Evolutionary conservation across 257 asterid genomes (phyloP), one percentile per base, ranked within the genome.

Genomic region (Lycium barbarum): DNA sequence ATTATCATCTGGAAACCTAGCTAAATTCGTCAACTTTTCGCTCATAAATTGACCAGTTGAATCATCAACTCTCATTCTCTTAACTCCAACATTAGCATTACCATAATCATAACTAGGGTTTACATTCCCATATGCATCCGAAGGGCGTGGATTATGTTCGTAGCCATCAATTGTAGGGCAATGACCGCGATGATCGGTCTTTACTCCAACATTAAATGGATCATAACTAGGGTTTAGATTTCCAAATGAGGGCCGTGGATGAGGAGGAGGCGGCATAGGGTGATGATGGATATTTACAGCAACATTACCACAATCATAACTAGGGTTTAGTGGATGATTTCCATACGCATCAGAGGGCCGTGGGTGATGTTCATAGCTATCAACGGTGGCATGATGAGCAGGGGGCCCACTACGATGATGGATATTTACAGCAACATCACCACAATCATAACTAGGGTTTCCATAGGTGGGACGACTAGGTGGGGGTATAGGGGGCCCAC

Each of bases 41-140:
- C 84, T 74, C 83, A 55, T 33, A 71, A 79, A 63, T 1, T 78
- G 26, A 8, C 82, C 78, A 1, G 45, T 4, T 13, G 87, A 76
- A 80, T 89, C 85, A 63, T 93, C 91, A 63, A 88, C 63, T 66
- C 97, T 91, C 92, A 88, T 88, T 85, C 94, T 91, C 90, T 96
- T 96, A 9, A 83, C 91, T 61, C 97, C 97, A 84, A 87, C 81
- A 79, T 83, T 90, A 79, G 80, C 82, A 43, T 72, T 67, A 80
- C 81, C 85, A 57, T 38, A 86, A 90, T 88, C 89, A 87, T 40
- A 62, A 82, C 85, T 87, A 40, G 86, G 84, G 70, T 84, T 86
- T 9, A 84, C 11, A 90, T 86, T 65, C 68, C 86, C 93, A 65
- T 80, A 86, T 5, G 87, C 84, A 53, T 89, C 88, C 92, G 92